Base-by-base conservation (phyloP, 2,329 filamentous ascomycete genomes). In the Aspergillus ochraceus region DNA sequence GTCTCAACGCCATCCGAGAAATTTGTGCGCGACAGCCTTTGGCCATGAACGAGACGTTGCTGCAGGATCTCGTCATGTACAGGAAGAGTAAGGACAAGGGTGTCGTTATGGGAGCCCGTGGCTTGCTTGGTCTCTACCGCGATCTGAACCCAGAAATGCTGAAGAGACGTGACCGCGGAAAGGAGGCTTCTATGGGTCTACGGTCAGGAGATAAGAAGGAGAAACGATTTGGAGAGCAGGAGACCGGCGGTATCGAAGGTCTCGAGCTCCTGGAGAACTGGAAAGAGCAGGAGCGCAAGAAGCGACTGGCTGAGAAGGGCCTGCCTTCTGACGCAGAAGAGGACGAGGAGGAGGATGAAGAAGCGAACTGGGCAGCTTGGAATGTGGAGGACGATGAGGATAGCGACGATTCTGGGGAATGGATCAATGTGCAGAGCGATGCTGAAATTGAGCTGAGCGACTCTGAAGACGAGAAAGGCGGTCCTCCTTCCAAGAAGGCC, bases 11-110 rank as follows among this genome's bases (percentile, higher is more conserved):
- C 14, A 98, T 99, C 66, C 88, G 95, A 54, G 95, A 99, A 72
- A 91, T 99, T 26, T 97, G 94, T 75, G 89, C 88, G 2, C 86
- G 95, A 64, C 95, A 99, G 71, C 94, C 95, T 1, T 81, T 98
- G n/a, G 93, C 93, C 6, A 98, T 99, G 90, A 92, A 88, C 54
- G 93, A 98, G 65, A 97, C 93, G 0, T 79, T 99, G n/a, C 80
- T 99, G 30, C 94, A 99, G 75, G 95, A 99, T 81, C 79, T 99
- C 55, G 92, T 98, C 10, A 90, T 95, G 81, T 98, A 99, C 78
- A 87, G 91, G 61, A 97, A 96, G 81, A 96, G 91, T 73, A 99
- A 99, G 74, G 95, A 99, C 73, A 99, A 98, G 81, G 93, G 94
- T 60, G 91, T 95, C n/a, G 93, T 96, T 86, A 98, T 99, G 95